Base-by-base conservation (phyloP, 108 stramenopile species). In the Nitzschia sp. region DNA sequence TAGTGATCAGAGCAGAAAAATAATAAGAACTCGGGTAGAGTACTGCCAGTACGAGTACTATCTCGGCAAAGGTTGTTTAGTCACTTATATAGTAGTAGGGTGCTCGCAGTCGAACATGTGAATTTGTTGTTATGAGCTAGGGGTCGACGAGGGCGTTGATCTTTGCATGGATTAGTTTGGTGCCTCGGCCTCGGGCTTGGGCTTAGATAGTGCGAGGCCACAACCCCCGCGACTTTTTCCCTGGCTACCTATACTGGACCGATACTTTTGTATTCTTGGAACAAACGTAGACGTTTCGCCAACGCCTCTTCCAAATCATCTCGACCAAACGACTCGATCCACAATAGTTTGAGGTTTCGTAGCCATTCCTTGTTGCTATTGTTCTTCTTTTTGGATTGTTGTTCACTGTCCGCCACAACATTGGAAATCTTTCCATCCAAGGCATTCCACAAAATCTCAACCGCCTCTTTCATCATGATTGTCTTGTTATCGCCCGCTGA, bases 1-100 rank as follows among this genome's bases (percentile, higher is more conserved):
- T 89, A 6, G 80, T 95, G 3, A 88, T 95, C 63, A 83, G 88
- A 28, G 81, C 78, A 36, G 91, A 93, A 60, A 93, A 92, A 64
- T 89, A 63, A 34, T n/a, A 6, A n/a, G n/a, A 44, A 15, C 41
- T 44, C 13, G 41, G n/a, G n/a, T n/a, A n/a, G n/a, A n/a, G n/a
- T n/a, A n/a, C n/a, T n/a, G n/a, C n/a, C n/a, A n/a, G n/a, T n/a
- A n/a, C n/a, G n/a, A n/a, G n/a, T n/a, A n/a, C n/a, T n/a, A n/a
- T n/a, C n/a, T n/a, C n/a, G n/a, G n/a, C 41, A 44, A 13, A 15
- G 15, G n/a, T n/a, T n/a, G n/a, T n/a, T n/a, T n/a, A n/a, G n/a
- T n/a, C n/a, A n/a, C n/a, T n/a, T n/a, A n/a, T n/a, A n/a, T n/a
- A n/a, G n/a, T n/a, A n/a, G n/a, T n/a, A n/a, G n/a, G n/a, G n/a